Evolutionary conservation across 495 filamentous ascomycete genomes (phyloP).

Genomic region (Astrothelium subdiscretum): DNA sequence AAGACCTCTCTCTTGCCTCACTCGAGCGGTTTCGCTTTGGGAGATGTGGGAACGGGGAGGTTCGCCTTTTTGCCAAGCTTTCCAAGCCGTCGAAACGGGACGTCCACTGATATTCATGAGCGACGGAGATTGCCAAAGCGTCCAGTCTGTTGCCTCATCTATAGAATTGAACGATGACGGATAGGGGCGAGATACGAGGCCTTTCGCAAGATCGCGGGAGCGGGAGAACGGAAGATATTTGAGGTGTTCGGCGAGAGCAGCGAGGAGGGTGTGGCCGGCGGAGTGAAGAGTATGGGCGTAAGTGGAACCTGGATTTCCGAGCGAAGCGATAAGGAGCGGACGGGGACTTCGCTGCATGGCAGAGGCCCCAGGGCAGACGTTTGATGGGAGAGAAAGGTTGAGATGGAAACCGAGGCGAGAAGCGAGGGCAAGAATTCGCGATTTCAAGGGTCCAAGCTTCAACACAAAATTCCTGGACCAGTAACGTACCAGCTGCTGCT

Average conservation of each 20-base stretch:
- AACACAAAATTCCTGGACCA: too few species aligned
- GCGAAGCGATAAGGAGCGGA: constrained; percentile 55
- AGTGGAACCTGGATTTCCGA: constrained; percentile 53
- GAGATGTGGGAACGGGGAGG: not conserved
- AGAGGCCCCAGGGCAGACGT: not conserved
- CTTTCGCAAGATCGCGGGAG: constrained; percentile 31
- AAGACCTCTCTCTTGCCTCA: constrained; percentile 23
- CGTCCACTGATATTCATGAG: constrained; percentile 57
- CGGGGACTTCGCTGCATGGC: constrained; percentile 11
- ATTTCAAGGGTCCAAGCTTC: not conserved
- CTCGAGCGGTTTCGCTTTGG: not conserved
- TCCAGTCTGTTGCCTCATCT: constrained; percentile 37
- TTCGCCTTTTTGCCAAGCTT: constrained; percentile 8
- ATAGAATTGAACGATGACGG: constrained; percentile 11
- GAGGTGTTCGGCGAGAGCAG: constrained; percentile 26
- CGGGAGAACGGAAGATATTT: constrained; percentile 34
- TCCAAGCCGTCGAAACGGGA: constrained; percentile 23
- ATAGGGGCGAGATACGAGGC: constrained; percentile 23
- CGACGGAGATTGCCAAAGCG: constrained; percentile 54
- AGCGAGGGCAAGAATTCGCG: not conserved
- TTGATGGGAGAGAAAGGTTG: not conserved
- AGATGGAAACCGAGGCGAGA: not conserved
- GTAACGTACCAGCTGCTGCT: too few species aligned
- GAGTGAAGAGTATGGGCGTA: constrained; percentile 68
- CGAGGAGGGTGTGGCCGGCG: constrained; percentile 62